Evolutionary conservation across 345 rosid genomes (phyloP), one percentile per base, ranked within the genome.

Genomic region (Eucalyptus curtisii): DNA sequence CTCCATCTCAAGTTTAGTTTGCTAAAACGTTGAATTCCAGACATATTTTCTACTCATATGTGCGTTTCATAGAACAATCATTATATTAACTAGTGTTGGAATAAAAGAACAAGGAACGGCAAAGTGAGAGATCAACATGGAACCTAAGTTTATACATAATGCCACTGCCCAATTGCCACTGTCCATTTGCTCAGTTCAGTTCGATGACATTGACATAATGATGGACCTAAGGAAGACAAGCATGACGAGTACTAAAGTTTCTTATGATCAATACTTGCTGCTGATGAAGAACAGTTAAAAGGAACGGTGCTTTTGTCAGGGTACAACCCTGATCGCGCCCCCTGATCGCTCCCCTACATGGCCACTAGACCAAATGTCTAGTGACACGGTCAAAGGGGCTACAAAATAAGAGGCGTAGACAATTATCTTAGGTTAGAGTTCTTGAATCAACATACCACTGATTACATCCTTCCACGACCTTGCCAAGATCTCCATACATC

Each of bases 381-480:
- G 14, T 10, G 45, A 37, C 45, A 37, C 7, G 5, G 87, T 59
- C 3, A 31, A 86, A 52, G 68, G 61, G 61, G 61, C 45, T 31
- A 42, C 49, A 89, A 84, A 64, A 50, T 27, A 68, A 66, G 42
- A 66, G 40, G 37, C 30, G 6, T 40, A 52, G 68, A 20, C 27
- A 3, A 4, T 27, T 27, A 66, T 9, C 30, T 27, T 48, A 81
- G 22, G n/a, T 42, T 31, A 57, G 61, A 37, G 47, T 37, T 76
- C 82, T 44, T 22, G 87, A 57, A 85, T 59, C 47, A 30, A 68
- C 90, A 87, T 94, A 97, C 99, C 99, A 96, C 79, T 96, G 96
- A 89, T 97, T 95, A 81, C 92, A 91, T 89, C 98, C 99, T 94
- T 94, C 98, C 95, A 97, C 91, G 12, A 90, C 88, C 89, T 94